Conservation (phyloP, 257 asterid species). For the Galeopsis tetrahit region DNA sequence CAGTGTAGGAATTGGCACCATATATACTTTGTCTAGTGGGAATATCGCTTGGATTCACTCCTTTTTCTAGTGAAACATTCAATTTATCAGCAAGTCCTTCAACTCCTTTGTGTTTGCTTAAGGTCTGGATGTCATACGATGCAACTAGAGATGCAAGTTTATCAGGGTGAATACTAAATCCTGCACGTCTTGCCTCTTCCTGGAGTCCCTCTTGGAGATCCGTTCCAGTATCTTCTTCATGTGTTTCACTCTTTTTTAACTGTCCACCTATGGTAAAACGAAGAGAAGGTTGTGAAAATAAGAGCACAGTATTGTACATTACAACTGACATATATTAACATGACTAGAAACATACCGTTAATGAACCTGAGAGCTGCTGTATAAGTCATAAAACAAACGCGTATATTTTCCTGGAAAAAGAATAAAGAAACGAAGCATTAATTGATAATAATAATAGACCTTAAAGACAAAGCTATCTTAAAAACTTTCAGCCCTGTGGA, state of each 20-base stretch:
- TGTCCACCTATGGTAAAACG: constrained; percentile 49
- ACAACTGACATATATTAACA: constrained; percentile 20
- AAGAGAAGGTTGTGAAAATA: constrained; percentile 17
- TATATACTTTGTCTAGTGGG: constrained; percentile 64
- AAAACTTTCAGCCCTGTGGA: constrained; percentile 1
- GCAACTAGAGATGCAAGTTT: constrained; percentile 84
- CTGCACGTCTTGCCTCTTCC: constrained; percentile 78
- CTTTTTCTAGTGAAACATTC: constrained; percentile 68
- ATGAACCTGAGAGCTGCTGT: constrained; percentile 88
- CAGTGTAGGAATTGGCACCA: constrained; percentile 79
- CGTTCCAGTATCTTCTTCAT: constrained; percentile 46
- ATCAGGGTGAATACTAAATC: constrained; percentile 79
- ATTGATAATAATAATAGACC: constrained; percentile 26
- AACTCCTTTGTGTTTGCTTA: constrained; percentile 71
- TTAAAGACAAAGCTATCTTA: neutral
- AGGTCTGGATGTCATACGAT: constrained; percentile 73
- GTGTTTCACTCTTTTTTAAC: constrained; percentile 34
- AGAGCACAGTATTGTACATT: constrained; percentile 13
- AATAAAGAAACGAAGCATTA: constrained; percentile 26
- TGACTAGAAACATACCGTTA: constrained; percentile 58
- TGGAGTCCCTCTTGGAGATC: constrained; percentile 57
- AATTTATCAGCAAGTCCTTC: constrained; percentile 75
- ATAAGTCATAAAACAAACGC: constrained; percentile 69
- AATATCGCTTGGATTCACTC: constrained; percentile 68
- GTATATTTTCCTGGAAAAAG: constrained; percentile 71